phyloP scores from a whole-genome alignment of 495 filamentous ascomycete species.

The Lophiostoma macrostomum region DNA sequence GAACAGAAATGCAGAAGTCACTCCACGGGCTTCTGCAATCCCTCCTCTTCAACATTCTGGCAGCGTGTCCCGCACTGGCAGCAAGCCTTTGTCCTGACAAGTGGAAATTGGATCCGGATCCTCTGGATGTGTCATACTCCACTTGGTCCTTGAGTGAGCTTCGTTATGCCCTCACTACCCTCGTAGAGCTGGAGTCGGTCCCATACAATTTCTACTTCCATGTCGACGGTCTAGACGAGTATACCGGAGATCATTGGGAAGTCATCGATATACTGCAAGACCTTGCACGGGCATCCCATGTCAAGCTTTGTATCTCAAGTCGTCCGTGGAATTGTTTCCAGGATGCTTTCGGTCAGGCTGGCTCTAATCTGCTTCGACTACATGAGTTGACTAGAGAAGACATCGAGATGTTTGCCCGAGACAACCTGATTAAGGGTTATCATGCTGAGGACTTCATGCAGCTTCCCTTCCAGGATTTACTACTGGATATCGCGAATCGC shows the following conservation, averaged over 20 bases:
- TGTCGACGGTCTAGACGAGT: constrained; percentile 52
- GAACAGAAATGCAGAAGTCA: constrained; percentile 43
- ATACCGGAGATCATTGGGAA: constrained; percentile 34
- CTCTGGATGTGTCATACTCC: not conserved
- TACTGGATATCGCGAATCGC: constrained; percentile 5
- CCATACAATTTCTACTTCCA: constrained; percentile 45
- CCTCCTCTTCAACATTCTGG: constrained; percentile 44
- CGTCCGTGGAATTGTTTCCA: constrained; percentile 49
- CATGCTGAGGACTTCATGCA: not conserved
- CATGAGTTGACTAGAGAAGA: constrained; percentile 13
- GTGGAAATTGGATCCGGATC: constrained; percentile 6
- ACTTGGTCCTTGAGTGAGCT: not conserved
- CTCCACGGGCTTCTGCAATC: constrained; percentile 45
- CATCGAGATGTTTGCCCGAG: constrained; percentile 6
- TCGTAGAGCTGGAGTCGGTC: not conserved
- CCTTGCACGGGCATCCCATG: constrained; percentile 19
- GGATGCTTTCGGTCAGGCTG: constrained; percentile 36
- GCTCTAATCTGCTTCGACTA: not conserved
- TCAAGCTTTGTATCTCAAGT: constrained; percentile 53
- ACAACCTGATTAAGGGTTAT: not conserved
- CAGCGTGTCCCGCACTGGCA: constrained; percentile 38
- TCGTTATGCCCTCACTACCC: too few species aligned
- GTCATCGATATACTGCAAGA: constrained; percentile 29
- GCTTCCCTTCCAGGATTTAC: too few species aligned
- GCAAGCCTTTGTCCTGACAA: constrained; percentile 27